Percentiles rank a stretch among this genome's conserved stretches.
phyloP scores from a whole-genome alignment of 352 stramenopile species.

The Phytophthora sp. region DNA sequence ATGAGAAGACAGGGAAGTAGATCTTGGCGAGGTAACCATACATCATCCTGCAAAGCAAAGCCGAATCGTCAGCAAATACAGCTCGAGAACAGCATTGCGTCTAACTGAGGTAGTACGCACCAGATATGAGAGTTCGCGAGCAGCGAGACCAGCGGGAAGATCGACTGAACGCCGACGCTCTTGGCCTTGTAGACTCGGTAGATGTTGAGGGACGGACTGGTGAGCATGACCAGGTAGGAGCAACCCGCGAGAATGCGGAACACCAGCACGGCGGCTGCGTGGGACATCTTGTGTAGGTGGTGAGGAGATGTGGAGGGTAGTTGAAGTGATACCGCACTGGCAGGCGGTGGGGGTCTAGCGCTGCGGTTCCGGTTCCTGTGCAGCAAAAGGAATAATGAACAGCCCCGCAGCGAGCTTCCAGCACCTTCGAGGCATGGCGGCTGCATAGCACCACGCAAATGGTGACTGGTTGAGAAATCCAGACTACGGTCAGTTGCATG shows the following conservation, averaged over 20 bases:
- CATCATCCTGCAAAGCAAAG: constrained; percentile 37
- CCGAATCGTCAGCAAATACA: not conserved
- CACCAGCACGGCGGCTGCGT: constrained; percentile 12
- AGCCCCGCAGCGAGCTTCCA: constrained; percentile 5
- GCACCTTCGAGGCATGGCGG: not conserved
- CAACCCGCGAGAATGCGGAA: constrained; percentile 30
- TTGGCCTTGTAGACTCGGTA: constrained; percentile 42
- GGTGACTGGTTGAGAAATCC: constrained; percentile 26
- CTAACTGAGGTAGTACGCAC: constrained; percentile 10
- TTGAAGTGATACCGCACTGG: constrained; percentile 25
- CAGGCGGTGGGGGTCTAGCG: not conserved
- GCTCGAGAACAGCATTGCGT: not conserved
- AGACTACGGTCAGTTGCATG: not conserved
- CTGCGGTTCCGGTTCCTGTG: not conserved
- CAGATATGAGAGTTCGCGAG: constrained; percentile 51
- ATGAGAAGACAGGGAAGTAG: constrained; percentile 53
- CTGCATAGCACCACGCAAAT: constrained; percentile 18
- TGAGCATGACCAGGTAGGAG: constrained; percentile 35
- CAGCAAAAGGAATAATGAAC: constrained; percentile 24
- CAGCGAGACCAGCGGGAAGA: constrained; percentile 53
- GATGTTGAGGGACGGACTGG: constrained; percentile 52
- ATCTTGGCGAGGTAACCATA: constrained; percentile 58
- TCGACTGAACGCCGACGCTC: constrained; percentile 41
- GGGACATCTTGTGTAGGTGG: constrained; percentile 21
- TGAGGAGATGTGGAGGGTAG: not conserved